Conservation (phyloP, 148 eudicot genomes). For the Rhododendron ovatum region DNA sequence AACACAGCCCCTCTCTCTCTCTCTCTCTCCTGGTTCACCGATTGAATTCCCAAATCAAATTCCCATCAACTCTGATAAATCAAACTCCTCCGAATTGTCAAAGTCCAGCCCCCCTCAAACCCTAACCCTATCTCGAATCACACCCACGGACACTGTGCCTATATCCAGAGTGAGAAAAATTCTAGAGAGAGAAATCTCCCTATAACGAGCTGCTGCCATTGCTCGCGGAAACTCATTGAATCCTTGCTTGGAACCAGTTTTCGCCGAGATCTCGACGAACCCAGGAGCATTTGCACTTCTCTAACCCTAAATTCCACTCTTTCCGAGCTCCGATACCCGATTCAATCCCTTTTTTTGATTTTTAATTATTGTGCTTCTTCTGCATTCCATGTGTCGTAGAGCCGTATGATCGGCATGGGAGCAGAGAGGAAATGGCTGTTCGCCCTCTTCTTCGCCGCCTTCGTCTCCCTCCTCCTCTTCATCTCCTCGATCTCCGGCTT, state of each 20-base stretch:
- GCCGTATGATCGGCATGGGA: slow-evolving; percentile 43
- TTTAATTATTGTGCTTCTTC: not conserved
- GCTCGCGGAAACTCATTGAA: not conserved
- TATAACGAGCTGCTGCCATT: not conserved
- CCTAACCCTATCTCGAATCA: not conserved
- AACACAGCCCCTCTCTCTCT: not conserved
- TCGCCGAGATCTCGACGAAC: not conserved
- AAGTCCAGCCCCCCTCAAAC: not conserved
- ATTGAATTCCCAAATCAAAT: not conserved
- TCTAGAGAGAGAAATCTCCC: not conserved
- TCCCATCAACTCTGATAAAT: not conserved
- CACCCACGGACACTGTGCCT: not conserved
- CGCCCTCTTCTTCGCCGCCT: slow-evolving; percentile 59
- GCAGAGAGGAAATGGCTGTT: slow-evolving; percentile 84
- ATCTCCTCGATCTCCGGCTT: slow-evolving; percentile 58
- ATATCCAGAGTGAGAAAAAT: not conserved
- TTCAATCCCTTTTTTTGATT: not conserved
- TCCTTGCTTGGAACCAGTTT: not conserved
- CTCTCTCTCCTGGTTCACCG: not conserved
- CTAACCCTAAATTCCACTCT: not conserved
- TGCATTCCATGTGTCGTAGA: slow-evolving; percentile 16
- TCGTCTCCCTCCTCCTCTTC: slow-evolving; percentile 53
- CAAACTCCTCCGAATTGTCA: not conserved
- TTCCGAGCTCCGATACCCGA: not conserved
- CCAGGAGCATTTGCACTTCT: not conserved